Base-by-base conservation (phyloP, 371 early-diverging fungal species). In the Blakeslea trispora region DNA sequence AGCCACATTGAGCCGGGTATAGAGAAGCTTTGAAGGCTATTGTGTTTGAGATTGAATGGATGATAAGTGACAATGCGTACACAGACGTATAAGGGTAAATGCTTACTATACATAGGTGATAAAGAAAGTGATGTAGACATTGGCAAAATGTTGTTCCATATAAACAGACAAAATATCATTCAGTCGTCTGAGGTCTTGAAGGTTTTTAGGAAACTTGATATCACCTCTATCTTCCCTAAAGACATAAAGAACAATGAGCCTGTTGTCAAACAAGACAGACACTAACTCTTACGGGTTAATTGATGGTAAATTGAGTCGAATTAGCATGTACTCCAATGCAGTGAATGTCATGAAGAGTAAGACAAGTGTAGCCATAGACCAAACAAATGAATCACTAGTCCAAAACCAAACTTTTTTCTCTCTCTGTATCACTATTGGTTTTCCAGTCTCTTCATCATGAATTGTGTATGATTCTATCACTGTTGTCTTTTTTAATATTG, bases 1-100 rank as follows among this genome's bases (percentile, higher is more conserved):
- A 86, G 68, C 87, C 84, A 84, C 83, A 84, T 84, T 46, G 85
- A 84, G 5, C 87, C 87, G 23, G 87, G 87, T 35, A 86, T 81
- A 19, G 84, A 82, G 54, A 86, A 86, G 28, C 84, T 83, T 53
- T 86, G 85, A 14, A 86, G 70, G 45, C 87, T 87, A 49, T 21
- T 37, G 31, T 18, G 31, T 10, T n/a, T n/a, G n/a, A 15, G 37
- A 8, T 42, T 18, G 24, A 34, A 41, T 37, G 14, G 7, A 7
- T 9, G 50, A 39, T 39, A 14, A 13, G 23, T n/a, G n/a, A n/a
- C n/a, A n/a, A n/a, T n/a, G n/a, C n/a, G 42, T 21, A 3, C 15
- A 45, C 5, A n/a, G 32, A 7, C 13, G 17, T 49, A 19, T n/a
- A 32, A 4, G 32, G 39, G 43, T 6, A 39, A 7, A 28, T 28